phyloP scores from a whole-genome alignment of 208 protist species.

The Porcisia hertigi region DNA sequence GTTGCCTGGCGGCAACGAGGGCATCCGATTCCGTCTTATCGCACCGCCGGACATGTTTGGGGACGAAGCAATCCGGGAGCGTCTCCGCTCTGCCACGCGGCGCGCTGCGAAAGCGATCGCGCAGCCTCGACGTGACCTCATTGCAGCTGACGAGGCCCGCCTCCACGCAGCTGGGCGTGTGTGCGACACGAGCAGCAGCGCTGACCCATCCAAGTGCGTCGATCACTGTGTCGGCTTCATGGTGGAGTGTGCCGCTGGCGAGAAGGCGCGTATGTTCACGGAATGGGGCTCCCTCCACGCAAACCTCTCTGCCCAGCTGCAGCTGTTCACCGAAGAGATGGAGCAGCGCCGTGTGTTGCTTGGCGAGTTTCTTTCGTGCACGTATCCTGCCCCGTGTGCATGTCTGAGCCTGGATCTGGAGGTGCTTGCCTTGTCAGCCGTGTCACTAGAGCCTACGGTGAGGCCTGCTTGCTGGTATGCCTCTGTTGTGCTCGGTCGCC shows the following conservation, averaged over 20 bases:
- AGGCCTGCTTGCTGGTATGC: conserved; percentile 40
- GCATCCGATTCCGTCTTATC: conserved; percentile 18
- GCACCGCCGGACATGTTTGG: conserved; percentile 17
- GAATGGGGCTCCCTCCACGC: conserved; percentile 27
- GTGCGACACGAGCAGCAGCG: not conserved
- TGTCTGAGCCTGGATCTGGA: conserved; percentile 51
- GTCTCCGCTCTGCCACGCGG: conserved; percentile 9
- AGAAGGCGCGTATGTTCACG: conserved; percentile 39
- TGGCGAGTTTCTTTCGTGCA: conserved; percentile 53
- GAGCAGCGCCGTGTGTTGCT: conserved; percentile 33
- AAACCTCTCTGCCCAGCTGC: conserved; percentile 18
- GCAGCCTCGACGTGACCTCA: conserved; percentile 11
- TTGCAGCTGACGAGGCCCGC: not conserved
- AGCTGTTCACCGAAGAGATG: conserved; percentile 51
- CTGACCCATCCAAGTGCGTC: not conserved
- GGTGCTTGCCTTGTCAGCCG: conserved; percentile 51
- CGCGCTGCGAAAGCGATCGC: conserved; percentile 14
- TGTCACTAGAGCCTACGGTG: conserved; percentile 41
- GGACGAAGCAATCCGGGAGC: conserved; percentile 9
- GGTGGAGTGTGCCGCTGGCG: conserved; percentile 20
- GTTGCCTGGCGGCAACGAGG: conserved; percentile 23
- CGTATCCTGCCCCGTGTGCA: conserved; percentile 41
- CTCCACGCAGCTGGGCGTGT: not conserved
- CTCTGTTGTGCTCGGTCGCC: conserved; percentile 41
- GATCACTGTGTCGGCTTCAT: not conserved